Evolutionary conservation across 2,329 filamentous ascomycete species (phyloP), one percentile per base, ranked within the genome.

Genomic region (Microascus cirrosus): DNA sequence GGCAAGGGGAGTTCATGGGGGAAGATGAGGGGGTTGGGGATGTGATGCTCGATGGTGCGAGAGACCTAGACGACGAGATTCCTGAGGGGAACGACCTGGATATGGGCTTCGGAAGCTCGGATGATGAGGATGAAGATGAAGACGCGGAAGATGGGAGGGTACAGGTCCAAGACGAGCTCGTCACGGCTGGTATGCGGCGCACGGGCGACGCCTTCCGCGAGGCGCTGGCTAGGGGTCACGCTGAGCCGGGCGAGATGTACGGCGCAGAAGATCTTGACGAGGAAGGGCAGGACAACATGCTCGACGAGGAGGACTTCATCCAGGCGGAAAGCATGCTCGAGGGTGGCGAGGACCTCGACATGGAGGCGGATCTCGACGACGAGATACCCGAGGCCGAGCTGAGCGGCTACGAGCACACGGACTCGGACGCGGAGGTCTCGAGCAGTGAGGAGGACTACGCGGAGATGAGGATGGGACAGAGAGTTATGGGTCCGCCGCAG

Each of bases 401-500:
- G 65, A 81, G 77, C 28, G 81, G 82, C 63, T 90, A 90, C 72
- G 87, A 91, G 73, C 87, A 90, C 67, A 90, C 87, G 10, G 87
- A 90, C 70, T 87, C 86, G 2, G 87, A 90, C 62, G 85, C 77
- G 10, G 84, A 85, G 56, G 63, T 84, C 56, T 78, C 71, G 60
- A 81, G 76, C 65, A 79, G 77, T 60, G 69, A 73, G 2, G 65
- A 93, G 62, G 91, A 90, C 55, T 90, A 89, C 51, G 53, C 36
- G 88, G 90, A 35, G 85, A 85, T 18, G 86, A 86, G 60, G 84
- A 89, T 59, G 85, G 77, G 25, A n/a, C 57, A 28, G 34, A 15
- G 50, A 10, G 48, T 51, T 10, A 61, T 74, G 15, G 65, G 63
- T 13, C 66, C 70, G 39, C 72, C 73, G 48, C 63, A 62, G 58